phyloP scores from a whole-genome alignment of 345 rosid species.

The Gynandropsis gynandra region DNA sequence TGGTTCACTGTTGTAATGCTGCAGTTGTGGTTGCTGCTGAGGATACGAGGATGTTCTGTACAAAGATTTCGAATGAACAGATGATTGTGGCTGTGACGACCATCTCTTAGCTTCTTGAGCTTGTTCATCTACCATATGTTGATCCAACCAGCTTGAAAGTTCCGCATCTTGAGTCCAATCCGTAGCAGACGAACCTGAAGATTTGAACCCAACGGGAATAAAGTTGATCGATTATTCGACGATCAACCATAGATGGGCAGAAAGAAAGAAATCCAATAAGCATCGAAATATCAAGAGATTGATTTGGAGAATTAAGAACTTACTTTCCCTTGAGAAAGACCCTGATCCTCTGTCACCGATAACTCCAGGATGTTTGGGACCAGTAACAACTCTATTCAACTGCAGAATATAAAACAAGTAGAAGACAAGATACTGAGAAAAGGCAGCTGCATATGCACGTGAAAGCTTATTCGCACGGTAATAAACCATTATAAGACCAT shows the following conservation, averaged over 20 bases:
- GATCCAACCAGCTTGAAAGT: conserved; percentile 63
- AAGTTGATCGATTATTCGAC: no score
- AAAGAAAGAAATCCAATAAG: no score
- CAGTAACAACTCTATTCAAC: conserved; percentile 90
- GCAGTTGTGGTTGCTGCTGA: conserved; percentile 53
- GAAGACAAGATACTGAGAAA: conserved; percentile 2
- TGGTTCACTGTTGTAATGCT: conserved; percentile 65
- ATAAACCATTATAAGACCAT: background rate
- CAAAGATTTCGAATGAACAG: conserved; percentile 50
- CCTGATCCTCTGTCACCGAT: conserved; percentile 95
- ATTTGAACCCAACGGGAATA: background rate
- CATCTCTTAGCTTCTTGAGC: conserved; percentile 62
- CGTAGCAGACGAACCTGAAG: conserved; percentile 81
- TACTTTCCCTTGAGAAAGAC: conserved; percentile 96
- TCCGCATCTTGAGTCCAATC: conserved; percentile 91
- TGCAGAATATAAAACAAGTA: conserved; percentile 27
- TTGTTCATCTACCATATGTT: conserved; percentile 53
- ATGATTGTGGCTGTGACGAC: conserved; percentile 67
- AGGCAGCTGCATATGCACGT: background rate
- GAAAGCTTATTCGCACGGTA: background rate
- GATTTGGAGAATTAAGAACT: conserved; percentile 32
- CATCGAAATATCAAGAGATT: no score
- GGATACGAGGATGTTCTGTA: conserved; percentile 91
- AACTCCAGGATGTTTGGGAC: conserved; percentile 88
- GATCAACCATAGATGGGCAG: no score